Percentiles rank a stretch among this genome's conserved stretches.
These are phyloP conservation scores for Macrophomina phaseolina DNA, from an alignment of 2,329 filamentous ascomycete species.

Conservation along the genomic window DNA sequence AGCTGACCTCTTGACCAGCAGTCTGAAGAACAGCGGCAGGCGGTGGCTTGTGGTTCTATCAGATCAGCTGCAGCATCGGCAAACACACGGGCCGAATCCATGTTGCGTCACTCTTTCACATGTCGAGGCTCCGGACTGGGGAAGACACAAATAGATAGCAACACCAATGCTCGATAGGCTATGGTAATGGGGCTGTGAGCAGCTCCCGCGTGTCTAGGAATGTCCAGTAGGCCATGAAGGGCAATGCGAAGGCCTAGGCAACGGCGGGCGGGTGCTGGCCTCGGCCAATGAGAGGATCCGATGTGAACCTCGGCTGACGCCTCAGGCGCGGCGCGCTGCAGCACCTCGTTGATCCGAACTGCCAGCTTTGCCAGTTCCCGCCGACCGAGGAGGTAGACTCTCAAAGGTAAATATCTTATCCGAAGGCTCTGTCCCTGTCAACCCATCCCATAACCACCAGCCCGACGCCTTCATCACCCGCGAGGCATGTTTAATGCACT, in stretches of 20 bases:
- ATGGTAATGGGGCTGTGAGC: not conserved
- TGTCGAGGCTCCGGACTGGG: constrained; percentile 20
- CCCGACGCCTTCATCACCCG: constrained; percentile 29
- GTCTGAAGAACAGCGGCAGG: not conserved
- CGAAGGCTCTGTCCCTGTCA: not conserved
- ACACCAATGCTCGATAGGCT: constrained; percentile 14
- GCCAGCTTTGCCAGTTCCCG: constrained; percentile 25
- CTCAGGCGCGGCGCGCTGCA: constrained; percentile 3
- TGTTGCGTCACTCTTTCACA: constrained; percentile 25
- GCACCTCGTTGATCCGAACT: constrained; percentile 20
- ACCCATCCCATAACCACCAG: not conserved
- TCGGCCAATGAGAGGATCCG: constrained; percentile 16
- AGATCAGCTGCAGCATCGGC: constrained; percentile 6
- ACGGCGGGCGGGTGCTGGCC: constrained; percentile 6
- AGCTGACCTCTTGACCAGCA: not conserved
- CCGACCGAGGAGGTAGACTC: constrained; percentile 26
- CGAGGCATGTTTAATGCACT: constrained; percentile 48
- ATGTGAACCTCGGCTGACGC: constrained; percentile 22
- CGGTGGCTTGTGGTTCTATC: not conserved
- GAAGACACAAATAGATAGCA: constrained; percentile 1
- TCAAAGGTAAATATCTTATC: constrained; percentile 11
- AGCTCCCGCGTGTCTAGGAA: not conserved
- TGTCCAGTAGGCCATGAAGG: not conserved
- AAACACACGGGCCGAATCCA: not conserved
- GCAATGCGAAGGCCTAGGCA: not conserved